Base-by-base conservation (phyloP, 2,329 filamentous ascomycete species). In the Aspergillus sp. region DNA sequence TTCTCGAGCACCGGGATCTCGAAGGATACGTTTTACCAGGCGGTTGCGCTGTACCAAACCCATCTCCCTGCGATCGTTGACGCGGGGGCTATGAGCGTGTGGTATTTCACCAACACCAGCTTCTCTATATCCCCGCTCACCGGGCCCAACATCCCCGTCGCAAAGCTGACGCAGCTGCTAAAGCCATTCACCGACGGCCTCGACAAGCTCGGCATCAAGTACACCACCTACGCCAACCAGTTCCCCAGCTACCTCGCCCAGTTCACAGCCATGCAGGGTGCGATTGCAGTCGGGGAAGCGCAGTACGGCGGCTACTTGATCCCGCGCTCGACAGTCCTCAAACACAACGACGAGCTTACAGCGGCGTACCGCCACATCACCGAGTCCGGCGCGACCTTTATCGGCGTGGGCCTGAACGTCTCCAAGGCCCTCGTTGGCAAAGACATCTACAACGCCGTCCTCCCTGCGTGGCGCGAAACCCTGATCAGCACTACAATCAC, bases 91-190 rank as follows among this genome's bases (percentile, higher is more conserved):
- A 81, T 79, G 73, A 70, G 76, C 25, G 70, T 80, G 15, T 85
- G 80, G 69, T 77, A 76, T 60, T 78, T 82, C 60, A 73, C 84
- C 7, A 81, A 78, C 61, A 79, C 80, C 2, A 84, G 82, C 63
- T 77, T 78, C 31, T 66, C 67, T 19, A 68, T 85, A 25, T 70
- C 72, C 0, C 77, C 79, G 3, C 62, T 83, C 31, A 84, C 79
- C 0, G 79, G 75, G 0, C 83, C 79, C 41, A 75, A 77, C 63
- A 78, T 81, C 58, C 77, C 74, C 3, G 68, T 75, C 2, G 67
- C 62, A 5, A 62, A 83, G 44, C 73, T 83, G 15, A 64, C 75
- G 40, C 61, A 64, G 2, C 76, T 82, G 17, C 68, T 86, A 15
- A 62, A 70, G 4, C 79, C 81, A 2, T 79, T 82, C 56, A 68